Conservation (phyloP, 768 basidiomycete genomes). For the Termitomyces sp. region DNA sequence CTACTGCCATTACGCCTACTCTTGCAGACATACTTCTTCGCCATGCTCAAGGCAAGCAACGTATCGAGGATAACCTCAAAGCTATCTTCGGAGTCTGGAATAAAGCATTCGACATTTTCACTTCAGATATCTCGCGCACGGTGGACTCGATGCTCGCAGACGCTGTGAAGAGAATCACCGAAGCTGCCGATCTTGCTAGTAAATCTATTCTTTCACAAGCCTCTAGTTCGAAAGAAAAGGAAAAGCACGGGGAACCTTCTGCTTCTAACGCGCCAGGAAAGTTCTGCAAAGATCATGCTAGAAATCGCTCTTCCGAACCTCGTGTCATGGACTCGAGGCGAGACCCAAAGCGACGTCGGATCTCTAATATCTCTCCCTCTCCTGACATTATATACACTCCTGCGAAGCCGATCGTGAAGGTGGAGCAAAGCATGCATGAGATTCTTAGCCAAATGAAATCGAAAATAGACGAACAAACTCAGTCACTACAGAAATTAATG, state of each 20-base stretch:
- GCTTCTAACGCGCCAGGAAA: slow-evolving; percentile 1
- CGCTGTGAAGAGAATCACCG: slow-evolving; percentile 30
- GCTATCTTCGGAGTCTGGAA: slow-evolving; percentile 48
- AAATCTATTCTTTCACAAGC: not conserved
- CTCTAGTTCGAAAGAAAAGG: slow-evolving; percentile 3
- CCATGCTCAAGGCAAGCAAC: slow-evolving; percentile 42
- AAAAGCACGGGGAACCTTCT: not conserved
- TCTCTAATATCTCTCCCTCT: slow-evolving; percentile 9
- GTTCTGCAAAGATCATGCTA: not conserved
- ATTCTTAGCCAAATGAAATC: slow-evolving; percentile 45
- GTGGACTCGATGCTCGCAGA: slow-evolving; percentile 33
- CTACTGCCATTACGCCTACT: slow-evolving; percentile 41
- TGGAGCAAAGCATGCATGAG: slow-evolving; percentile 20
- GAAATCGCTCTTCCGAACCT: slow-evolving; percentile 2
- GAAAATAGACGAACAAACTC: slow-evolving; percentile 49
- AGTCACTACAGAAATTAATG: slow-evolving; percentile 38
- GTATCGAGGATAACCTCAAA: slow-evolving; percentile 35
- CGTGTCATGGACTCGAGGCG: slow-evolving; percentile 6
- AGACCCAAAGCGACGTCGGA: slow-evolving; percentile 29
- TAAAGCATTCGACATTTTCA: slow-evolving; percentile 41
- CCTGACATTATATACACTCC: slow-evolving; percentile 14
- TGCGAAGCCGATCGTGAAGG: slow-evolving; percentile 10
- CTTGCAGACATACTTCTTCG: slow-evolving; percentile 43
- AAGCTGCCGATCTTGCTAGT: slow-evolving; percentile 17
- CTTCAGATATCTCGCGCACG: slow-evolving; percentile 37